These are phyloP conservation scores for Daldinia concentrica DNA, from an alignment of 495 filamentous ascomycete species.

Conservation along the genomic window DNA sequence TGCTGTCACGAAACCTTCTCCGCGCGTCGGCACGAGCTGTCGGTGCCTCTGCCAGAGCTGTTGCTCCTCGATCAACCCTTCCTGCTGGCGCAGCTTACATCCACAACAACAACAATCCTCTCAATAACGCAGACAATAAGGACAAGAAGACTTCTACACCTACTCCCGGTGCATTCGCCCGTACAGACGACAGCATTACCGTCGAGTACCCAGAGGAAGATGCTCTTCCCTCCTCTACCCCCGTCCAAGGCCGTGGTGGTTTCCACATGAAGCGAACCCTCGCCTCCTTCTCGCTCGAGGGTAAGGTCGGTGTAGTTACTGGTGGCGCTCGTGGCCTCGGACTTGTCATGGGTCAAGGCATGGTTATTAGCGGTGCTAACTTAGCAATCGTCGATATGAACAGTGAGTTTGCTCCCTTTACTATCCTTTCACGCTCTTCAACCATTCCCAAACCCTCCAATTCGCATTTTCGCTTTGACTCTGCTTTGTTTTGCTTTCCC, in stretches of 20 bases:
- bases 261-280: constrained; percentile 57
- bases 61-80: constrained; percentile 34
- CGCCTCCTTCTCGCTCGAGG: constrained; percentile 77
- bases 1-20: constrained; percentile 38
- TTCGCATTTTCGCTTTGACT: neutral
- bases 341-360: constrained; percentile 89
- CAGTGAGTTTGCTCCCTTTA: constrained; percentile 62
- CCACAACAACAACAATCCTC: constrained; percentile 44
- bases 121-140: constrained; percentile 41
- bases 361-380: constrained; percentile 86
- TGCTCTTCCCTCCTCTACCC: constrained; percentile 69
- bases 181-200: constrained; percentile 78
- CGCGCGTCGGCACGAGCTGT: constrained; percentile 37
- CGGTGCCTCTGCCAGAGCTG: constrained; percentile 20
- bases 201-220: constrained; percentile 79
- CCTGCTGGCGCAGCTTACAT: constrained; percentile 33
- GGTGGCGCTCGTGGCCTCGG: constrained; percentile 88
- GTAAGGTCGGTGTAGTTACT: constrained; percentile 79
- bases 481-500: neutral
- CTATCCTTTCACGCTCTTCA: constrained; percentile 1
- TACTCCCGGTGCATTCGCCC: constrained; percentile 66
- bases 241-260: constrained; percentile 78
- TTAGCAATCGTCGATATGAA: constrained; percentile 94
- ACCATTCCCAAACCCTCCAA: neutral
- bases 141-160: constrained; percentile 36